Base-by-base conservation (phyloP, 2,329 filamentous ascomycete species). In the Fusarium sp. region DNA sequence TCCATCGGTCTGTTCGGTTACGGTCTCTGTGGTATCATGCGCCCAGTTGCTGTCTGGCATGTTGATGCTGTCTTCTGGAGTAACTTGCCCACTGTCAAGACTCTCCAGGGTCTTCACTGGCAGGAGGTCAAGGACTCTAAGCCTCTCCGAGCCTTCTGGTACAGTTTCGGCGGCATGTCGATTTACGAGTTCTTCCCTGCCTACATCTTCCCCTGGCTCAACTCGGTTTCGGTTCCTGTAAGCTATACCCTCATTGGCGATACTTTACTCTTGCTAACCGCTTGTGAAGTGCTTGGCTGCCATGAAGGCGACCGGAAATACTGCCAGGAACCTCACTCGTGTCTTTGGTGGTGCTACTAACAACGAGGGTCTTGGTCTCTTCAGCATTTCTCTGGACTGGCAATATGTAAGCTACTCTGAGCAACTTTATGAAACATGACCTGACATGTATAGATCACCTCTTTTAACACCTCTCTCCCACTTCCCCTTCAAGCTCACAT, bases 1-100 rank as follows among this genome's bases (percentile, higher is more conserved):
- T 89, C 87, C 0, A 89, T 90, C 45, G 86, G 86, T 0, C 77
- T 90, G 5, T 89, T 89, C 60, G 88, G 88, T 3, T 90, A 89
- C 45, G 88, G 87, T 5, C 77, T 90, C 7, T 85, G 84, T 48
- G 88, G 88, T 13, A 51, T 90, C 6, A 78, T 90, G 75, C 86
- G 88, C 1, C 87, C 88, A 1, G 83, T 90, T 42, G 83, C 84
- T 4, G 87, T 90, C 17, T 90, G 86, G 83, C 87, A 88, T 58
- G 85, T 87, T 10, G 87, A 90, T 20, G 84, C 87, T 5, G 88
- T 90, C 6, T 90, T 88, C 79, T 90, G 88, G 88, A 81, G 82
- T 41, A 87, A 82, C 11, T 77, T 89, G 8, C 88, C 88, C 0
- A 86, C 84, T 0, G 86, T 89, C 58, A 89, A 88, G 72, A 85